These are phyloP conservation scores for Gracilariopsis chorda DNA, from an alignment of 23 red algal genomes.

Conservation along the genomic window DNA sequence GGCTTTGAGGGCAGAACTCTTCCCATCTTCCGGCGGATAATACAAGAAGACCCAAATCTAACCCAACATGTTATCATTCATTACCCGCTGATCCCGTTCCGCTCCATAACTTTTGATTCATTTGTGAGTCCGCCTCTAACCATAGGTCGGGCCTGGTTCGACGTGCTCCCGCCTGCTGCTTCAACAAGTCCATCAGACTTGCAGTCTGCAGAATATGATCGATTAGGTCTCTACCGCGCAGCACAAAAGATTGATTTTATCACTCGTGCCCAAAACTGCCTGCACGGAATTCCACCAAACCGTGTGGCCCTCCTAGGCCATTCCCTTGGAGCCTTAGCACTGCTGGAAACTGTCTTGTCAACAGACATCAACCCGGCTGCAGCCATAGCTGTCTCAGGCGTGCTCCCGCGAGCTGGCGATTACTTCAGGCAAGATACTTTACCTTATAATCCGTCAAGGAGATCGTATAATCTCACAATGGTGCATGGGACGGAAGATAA, in stretches of 20 bases:
- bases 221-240: background rate
- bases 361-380: background rate
- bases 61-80: background rate
- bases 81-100: background rate
- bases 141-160: background rate
- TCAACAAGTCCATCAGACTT: background rate
- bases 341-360: background rate
- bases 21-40: background rate
- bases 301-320: background rate
- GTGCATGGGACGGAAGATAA: background rate
- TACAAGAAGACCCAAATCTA: background rate
- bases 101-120: background rate
- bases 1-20: background rate
- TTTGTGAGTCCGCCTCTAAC: background rate
- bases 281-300: background rate
- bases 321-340: background rate
- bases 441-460: background rate
- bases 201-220: background rate
- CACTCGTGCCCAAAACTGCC: background rate
- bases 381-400: background rate
- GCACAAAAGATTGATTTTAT: background rate
- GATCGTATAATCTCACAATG: background rate
- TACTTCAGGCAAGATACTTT: background rate
- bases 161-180: background rate
- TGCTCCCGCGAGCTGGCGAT: background rate